A percentile compares a stretch with the other conserved stretches of the same genome.
Evolutionary conservation across 1,139 yeast species (phyloP).

Genomic region (Nakaseomyces delphensis): DNA sequence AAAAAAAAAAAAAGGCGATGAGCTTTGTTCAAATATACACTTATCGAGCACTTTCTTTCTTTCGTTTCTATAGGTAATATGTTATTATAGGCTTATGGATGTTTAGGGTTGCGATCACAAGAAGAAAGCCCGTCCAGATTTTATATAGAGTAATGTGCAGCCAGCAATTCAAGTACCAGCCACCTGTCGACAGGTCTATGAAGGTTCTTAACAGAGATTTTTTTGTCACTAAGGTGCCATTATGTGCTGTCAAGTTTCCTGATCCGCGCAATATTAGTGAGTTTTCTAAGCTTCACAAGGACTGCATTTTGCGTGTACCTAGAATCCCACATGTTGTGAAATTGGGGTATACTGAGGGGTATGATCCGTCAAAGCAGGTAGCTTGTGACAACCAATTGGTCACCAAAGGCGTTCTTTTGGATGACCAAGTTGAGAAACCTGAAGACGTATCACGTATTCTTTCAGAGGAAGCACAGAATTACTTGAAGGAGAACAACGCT

Average conservation of each 20-base stretch:
- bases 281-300: conserved; percentile 40
- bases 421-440: conserved; percentile 41
- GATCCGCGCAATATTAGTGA: conserved; percentile 54
- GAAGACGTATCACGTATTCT: conserved; percentile 37
- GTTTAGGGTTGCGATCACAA: background rate
- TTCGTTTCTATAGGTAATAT: no score
- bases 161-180: conserved; percentile 25
- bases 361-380: conserved; percentile 12
- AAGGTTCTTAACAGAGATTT: conserved; percentile 52
- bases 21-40: background rate
- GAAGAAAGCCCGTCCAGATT: background rate
- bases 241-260: conserved; percentile 61
- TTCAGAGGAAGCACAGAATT: conserved; percentile 37
- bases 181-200: conserved; percentile 67
- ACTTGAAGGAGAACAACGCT: conserved; percentile 42
- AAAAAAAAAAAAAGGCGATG: conserved; percentile 4
- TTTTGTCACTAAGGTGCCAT: conserved; percentile 47
- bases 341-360: conserved; percentile 27
- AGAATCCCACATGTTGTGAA: conserved; percentile 58
- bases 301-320: conserved; percentile 54
- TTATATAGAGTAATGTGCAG: background rate
- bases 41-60: background rate
- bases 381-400: conserved; percentile 27
- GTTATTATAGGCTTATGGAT: no score
- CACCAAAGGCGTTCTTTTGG: conserved; percentile 55